Base-by-base conservation (phyloP, 371 early-diverging fungal genomes). In the Mucor circinelloides region DNA sequence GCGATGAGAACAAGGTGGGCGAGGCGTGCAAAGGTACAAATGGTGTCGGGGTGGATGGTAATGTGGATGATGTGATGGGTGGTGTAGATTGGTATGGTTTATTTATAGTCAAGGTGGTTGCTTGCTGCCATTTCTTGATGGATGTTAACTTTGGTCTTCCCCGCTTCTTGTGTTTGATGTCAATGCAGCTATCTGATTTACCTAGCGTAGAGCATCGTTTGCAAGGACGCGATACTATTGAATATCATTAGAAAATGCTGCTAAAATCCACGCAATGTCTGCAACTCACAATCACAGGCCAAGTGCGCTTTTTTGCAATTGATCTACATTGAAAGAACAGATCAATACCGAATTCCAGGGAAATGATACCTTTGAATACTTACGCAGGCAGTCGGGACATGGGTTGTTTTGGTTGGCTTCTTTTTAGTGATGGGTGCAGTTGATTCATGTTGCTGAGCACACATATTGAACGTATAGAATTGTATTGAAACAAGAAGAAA, bases 351-450 rank as follows among this genome's bases (percentile, higher is more conserved):
- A 23, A 27, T 52, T 23, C 23, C 3, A 34, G 48, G 23, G n/a
- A 17, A 23, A 42, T 6, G 8, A n/a, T 28, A 0, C 1, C 0
- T 21, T 8, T 6, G 5, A 15, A 17, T 34, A 63, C 71, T 62
- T 71, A 70, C 76, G 70, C 31, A 68, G 28, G 76, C 76, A 57
- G 73, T 76, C 1, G 73, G 71, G 15, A 76, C 76, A 63, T 76
- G 73, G 1, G 67, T 68, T 44, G 68, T 36, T 28, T 63, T 68
- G 7, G 32, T 46, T 6, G 38, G 28, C 21, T 68, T 68, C 40
- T 63, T 68, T 38, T 68, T 63, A 7, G 50, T 27, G 8, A 19
- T 32, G 13, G 21, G n/a, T 17, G 23, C 28, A 13, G 31, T 36
- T 23, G 27, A 23, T 2, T 50, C 32, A 4, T 62, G 30, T 52